Conservation (phyloP, 306 rosid species). For the Rubus idaeus region DNA sequence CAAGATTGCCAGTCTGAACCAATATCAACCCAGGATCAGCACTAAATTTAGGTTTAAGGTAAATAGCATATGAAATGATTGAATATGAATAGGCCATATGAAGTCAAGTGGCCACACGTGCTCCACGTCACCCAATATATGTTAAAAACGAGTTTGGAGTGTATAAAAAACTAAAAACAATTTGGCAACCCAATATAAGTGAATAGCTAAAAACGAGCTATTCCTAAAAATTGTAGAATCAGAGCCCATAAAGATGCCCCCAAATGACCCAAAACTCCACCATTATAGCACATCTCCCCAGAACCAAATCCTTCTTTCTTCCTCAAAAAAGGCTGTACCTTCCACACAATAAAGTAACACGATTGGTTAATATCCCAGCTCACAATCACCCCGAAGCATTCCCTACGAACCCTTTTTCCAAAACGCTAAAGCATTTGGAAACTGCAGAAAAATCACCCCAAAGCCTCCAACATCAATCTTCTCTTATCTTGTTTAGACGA, state of each 20-base stretch:
- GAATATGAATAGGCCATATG: not conserved
- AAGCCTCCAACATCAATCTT: not conserved
- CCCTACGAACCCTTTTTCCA: not conserved
- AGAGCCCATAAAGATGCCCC: not conserved
- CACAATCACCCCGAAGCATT: not conserved
- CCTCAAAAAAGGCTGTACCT: not conserved
- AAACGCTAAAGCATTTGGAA: not conserved
- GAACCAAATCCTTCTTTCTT: not conserved
- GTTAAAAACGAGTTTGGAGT: too few relatives aligned
- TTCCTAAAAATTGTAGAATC: not conserved
- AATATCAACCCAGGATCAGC: constrained; percentile 39
- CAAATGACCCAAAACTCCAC: not conserved
- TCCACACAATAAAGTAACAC: not conserved
- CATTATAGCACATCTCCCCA: not conserved
- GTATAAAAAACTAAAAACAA: too few relatives aligned
- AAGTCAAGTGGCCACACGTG: too few relatives aligned
- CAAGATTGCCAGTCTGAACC: constrained; percentile 56
- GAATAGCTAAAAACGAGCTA: not conserved
- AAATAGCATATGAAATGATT: not conserved
- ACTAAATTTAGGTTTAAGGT: constrained; percentile 8
- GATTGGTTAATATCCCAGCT: not conserved
- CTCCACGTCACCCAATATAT: too few relatives aligned
- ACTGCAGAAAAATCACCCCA: not conserved
- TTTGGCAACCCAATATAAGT: not conserved
- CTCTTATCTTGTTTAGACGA: not conserved